Conservation (phyloP, 805 yeast genomes). For the Candida ulmi region DNA sequence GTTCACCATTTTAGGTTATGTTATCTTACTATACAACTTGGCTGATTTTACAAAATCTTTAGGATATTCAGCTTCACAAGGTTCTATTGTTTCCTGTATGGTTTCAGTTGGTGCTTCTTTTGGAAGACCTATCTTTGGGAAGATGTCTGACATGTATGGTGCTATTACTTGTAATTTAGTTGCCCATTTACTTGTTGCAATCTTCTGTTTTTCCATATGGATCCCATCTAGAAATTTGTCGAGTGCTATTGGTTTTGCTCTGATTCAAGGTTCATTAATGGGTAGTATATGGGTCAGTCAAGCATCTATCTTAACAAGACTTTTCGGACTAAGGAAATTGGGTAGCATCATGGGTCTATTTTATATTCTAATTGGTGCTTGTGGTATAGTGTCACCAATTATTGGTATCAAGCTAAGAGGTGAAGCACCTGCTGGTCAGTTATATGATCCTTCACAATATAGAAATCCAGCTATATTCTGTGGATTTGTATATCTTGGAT, state of each 20-base stretch:
- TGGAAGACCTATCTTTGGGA: conserved; percentile 52
- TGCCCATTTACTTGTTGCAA: conserved; percentile 31
- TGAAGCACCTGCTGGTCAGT: conserved; percentile 13
- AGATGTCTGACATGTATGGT: conserved; percentile 43
- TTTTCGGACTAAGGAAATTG: conserved; percentile 47
- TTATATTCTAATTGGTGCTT: conserved; percentile 43
- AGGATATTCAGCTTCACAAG: conserved; percentile 49
- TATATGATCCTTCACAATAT: conserved; percentile 39
- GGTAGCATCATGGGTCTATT: conserved; percentile 41
- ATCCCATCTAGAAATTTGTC: conserved; percentile 51
- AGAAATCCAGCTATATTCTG: conserved; percentile 50
- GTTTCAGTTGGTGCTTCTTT: conserved; percentile 48
- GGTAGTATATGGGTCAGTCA: conserved; percentile 51
- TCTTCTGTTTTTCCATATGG: conserved; percentile 45
- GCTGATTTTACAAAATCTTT: conserved; percentile 53
- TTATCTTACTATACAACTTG: conserved; percentile 48
- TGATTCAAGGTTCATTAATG: conserved; percentile 50
- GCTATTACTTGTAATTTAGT: conserved; percentile 40
- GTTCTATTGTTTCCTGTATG: conserved; percentile 54
- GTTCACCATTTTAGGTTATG: conserved; percentile 54
- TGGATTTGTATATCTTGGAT: conserved; percentile 48
- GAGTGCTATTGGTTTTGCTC: conserved; percentile 44
- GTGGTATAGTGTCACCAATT: conserved; percentile 50
- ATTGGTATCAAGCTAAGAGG: conserved; percentile 47
- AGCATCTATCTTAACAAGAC: conserved; percentile 43